A percentile compares a stretch with the other conserved stretches of the same genome.
phyloP scores from a whole-genome alignment of 228 moss, liverwort and hornwort genomes.

The Sphagnum fallax region DNA sequence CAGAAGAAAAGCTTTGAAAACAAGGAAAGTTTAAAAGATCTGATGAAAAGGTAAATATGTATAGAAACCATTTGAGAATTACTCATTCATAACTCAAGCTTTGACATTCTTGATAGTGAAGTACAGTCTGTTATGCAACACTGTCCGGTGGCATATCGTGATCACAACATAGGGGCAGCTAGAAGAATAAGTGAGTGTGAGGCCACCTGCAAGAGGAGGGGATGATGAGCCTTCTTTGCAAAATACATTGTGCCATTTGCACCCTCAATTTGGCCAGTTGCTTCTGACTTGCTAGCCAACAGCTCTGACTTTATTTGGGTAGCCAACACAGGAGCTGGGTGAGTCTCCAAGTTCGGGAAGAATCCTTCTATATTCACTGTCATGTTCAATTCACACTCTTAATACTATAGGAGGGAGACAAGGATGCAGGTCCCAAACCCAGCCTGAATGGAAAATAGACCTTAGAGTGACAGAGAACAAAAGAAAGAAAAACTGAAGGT shows the following conservation, averaged over 20 bases:
- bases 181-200: background rate
- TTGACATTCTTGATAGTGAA: too few species aligned
- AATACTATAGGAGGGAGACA: background rate
- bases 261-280: slow-evolving; percentile 29
- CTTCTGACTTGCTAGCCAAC: slow-evolving; percentile 38
- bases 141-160: background rate
- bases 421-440: background rate
- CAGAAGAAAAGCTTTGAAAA: background rate
- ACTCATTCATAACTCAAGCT: too few species aligned
- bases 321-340: slow-evolving; percentile 76
- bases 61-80: too few species aligned
- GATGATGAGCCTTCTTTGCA: slow-evolving; percentile 72
- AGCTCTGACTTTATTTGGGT: slow-evolving; percentile 72
- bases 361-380: slow-evolving; percentile 69
- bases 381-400: slow-evolving; percentile 21
- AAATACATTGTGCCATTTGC: slow-evolving; percentile 60
- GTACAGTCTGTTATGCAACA: background rate
- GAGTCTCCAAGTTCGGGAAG: slow-evolving; percentile 77
- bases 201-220: slow-evolving; percentile 66
- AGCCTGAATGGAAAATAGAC: too few species aligned
- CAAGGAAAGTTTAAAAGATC: too few species aligned
- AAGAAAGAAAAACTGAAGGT: background rate
- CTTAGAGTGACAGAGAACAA: background rate
- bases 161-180: too few species aligned
- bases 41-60: too few species aligned